A percentile compares a stretch with the other conserved stretches of the same genome.
These are phyloP conservation scores for Stentor roeselii DNA, from an alignment of 73 alveolate species.

Conservation along the genomic window DNA sequence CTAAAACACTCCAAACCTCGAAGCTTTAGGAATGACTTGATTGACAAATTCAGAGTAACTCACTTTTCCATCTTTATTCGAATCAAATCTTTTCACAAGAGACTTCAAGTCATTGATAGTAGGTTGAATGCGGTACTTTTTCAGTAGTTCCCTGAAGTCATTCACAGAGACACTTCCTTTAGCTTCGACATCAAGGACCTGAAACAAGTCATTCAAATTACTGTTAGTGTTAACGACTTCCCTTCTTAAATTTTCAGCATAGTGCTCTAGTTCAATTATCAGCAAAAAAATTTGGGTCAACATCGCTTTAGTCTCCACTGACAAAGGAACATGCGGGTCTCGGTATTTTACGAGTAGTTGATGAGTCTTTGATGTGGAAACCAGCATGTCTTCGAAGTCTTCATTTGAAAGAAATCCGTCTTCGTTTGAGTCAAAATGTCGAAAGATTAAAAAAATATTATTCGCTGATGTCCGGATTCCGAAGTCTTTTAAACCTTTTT, in stretches of 20 bases:
- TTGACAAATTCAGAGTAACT: neutral
- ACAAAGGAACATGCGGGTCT: neutral
- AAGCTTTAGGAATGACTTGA: too few species aligned
- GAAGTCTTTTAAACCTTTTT: neutral
- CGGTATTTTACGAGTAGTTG: neutral
- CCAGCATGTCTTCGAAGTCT: neutral
- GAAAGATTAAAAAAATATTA: too few species aligned
- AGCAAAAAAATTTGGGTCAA: too few species aligned
- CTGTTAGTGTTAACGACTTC: neutral
- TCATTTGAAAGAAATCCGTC: neutral
- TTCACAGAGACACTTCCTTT: neutral
- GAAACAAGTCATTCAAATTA: neutral
- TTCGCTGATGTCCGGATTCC: neutral
- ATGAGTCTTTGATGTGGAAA: neutral
- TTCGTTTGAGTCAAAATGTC: neutral
- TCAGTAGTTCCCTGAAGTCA: neutral
- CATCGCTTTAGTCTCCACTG: neutral
- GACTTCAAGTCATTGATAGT: neutral
- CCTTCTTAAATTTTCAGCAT: neutral
- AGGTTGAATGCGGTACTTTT: neutral
- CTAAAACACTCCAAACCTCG: too few species aligned
- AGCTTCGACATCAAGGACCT: neutral
- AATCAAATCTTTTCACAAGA: neutral
- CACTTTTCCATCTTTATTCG: neutral
- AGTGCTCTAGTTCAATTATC: neutral